Base-by-base conservation (phyloP, 2,329 filamentous ascomycete genomes). In the Claviceps spartinae region DNA sequence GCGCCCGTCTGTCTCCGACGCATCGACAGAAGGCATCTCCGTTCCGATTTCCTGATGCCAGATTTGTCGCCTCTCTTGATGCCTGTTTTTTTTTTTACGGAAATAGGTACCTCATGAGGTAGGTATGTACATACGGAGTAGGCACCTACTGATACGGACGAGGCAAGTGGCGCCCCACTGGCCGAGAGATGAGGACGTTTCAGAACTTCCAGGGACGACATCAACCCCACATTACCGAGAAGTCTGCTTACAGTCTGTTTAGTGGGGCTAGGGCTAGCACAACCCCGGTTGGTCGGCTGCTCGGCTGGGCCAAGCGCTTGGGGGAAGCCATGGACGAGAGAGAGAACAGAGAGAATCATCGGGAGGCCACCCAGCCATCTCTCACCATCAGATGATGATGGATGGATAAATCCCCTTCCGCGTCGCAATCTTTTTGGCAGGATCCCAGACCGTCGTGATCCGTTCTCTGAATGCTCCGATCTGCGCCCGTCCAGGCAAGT, bases 171-270 rank as follows among this genome's bases (percentile, higher is more conserved):
- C 40, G 41, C 41, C 9, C 11, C 20, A 24, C 20, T 43, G 41
- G 41, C 20, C 16, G 48, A 51, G 51, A 55, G 49, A 55, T 54
- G 52, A 54, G 47, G 47, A 47, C 26, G 26, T 52, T 34, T 34
- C 26, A 30, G 26, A 30, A 26, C 6, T 55, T 55, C 53, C 54
- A 55, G 47, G 54, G 43, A 49, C 43, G 40, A 42, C 11, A 14
- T 11, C 30, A 44, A 44, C 49, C 49, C 54, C 54, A 40, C 54
- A 50, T 18, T 38, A 30, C 41, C 41, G 20, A 14, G 46, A 48
- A 48, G 30, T 34, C 30, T 30, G 26, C 26, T 49, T 41, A n/a
- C n/a, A 42, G 41, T 43, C 41, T 55, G 52, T 55, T 53, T 18
- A 30, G 26, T 47, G 51, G 51, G 37, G 5, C 36, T 2, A 6